Conservation (phyloP, 257 asterid species). For the Buddleja alternifolia region DNA sequence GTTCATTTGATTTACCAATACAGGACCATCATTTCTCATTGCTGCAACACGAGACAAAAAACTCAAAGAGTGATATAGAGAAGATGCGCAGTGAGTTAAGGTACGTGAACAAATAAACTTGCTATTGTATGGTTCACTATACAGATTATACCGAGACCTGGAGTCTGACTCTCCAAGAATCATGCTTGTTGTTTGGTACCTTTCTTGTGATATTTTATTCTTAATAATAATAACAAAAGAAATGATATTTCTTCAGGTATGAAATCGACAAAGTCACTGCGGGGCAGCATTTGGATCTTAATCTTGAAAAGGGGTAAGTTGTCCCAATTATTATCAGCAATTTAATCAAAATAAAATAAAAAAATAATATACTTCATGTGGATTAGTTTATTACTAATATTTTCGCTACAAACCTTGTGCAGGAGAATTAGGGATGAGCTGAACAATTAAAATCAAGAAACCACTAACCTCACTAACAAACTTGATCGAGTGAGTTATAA, state of each 20-base stretch:
- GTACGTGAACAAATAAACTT: constrained; percentile 35
- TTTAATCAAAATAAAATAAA: constrained; percentile 1
- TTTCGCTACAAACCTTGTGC: constrained; percentile 28
- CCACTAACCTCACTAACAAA: constrained; percentile 80
- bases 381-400: background rate
- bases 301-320: constrained; percentile 91
- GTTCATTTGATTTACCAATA: constrained; percentile 33
- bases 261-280: constrained; percentile 94
- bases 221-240: constrained; percentile 18
- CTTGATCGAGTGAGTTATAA: constrained; percentile 75
- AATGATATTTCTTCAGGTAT: constrained; percentile 52
- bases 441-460: constrained; percentile 83
- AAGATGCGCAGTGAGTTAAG: constrained; percentile 84
- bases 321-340: background rate
- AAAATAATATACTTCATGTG: background rate
- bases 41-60: constrained; percentile 86
- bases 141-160: too few species aligned
- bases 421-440: constrained; percentile 97
- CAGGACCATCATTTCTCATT: constrained; percentile 79
- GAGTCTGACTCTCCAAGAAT: too few species aligned
- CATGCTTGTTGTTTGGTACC: background rate
- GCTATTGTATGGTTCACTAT: too few species aligned
- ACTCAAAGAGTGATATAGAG: constrained; percentile 74
- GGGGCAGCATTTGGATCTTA: constrained; percentile 93
- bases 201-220: constrained; percentile 16